Conservation (phyloP, 2,329 filamentous ascomycete genomes). For the Fusarium torreyae region DNA sequence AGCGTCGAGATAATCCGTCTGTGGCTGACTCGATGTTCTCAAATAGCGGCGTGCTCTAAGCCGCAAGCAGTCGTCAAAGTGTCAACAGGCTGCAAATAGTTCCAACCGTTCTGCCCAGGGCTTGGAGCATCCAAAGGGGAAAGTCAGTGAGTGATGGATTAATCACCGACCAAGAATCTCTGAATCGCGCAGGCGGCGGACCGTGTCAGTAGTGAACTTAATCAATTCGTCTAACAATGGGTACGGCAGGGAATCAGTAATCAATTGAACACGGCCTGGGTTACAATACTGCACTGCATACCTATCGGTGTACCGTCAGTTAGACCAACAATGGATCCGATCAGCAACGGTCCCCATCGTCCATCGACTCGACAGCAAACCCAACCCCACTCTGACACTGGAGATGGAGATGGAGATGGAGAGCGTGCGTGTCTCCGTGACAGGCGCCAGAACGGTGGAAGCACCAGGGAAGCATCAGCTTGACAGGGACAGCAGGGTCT, state of each 20-base stretch:
- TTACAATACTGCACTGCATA: not conserved
- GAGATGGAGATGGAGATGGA: not conserved
- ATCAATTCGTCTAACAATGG: constrained; percentile 2
- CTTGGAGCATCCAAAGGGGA: constrained; percentile 10
- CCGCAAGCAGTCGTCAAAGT: constrained; percentile 33
- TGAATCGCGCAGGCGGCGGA: constrained; percentile 29
- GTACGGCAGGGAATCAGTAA: not conserved
- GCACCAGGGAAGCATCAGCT: constrained; percentile 41
- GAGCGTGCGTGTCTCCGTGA: constrained; percentile 29
- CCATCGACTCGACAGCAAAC: constrained; percentile 17
- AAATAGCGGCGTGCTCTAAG: constrained; percentile 33
- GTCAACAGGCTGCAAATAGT: constrained; percentile 30
- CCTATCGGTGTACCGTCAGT: not conserved
- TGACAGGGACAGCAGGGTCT: constrained; percentile 28
- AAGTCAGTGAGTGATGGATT: not conserved
- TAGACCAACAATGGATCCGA: constrained; percentile 34
- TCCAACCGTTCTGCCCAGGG: constrained; percentile 31
- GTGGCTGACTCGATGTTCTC: constrained; percentile 40
- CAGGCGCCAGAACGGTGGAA: constrained; percentile 44
- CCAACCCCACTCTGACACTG: constrained; percentile 10
- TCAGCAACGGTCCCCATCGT: constrained; percentile 37
- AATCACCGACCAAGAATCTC: constrained; percentile 10
- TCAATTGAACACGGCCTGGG: not conserved
- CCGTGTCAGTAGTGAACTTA: constrained; percentile 2
- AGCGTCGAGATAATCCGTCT: constrained; percentile 30